Conservation (phyloP, 305 asterid species). For the Solanum hybrid region DNA sequence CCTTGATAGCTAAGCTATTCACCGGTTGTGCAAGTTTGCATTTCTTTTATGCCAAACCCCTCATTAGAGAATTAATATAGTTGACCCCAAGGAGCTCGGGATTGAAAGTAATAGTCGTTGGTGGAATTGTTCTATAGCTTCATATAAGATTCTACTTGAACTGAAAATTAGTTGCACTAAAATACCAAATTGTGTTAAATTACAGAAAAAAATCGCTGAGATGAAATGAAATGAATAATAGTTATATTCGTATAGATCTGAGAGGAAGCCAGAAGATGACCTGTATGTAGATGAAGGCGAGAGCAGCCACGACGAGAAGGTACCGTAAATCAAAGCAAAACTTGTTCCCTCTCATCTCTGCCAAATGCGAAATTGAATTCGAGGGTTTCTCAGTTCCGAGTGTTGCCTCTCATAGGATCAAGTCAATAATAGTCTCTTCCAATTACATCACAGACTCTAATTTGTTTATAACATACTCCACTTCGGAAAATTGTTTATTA, state of each 20-base stretch:
- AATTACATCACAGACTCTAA: not conserved
- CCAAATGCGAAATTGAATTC: not conserved
- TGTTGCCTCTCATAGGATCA: not conserved
- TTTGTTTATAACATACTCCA: too few relatives aligned
- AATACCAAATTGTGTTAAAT: not conserved
- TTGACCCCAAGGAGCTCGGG: not conserved
- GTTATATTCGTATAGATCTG: not conserved
- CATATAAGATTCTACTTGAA: not conserved
- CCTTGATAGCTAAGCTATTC: not conserved
- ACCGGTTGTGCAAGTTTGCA: not conserved
- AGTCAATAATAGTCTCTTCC: not conserved
- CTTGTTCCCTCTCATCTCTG: constrained; percentile 14
- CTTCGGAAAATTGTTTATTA: too few relatives aligned
- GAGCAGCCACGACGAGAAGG: constrained; percentile 56
- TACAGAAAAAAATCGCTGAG: not conserved
- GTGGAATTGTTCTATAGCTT: not conserved
- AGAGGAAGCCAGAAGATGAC: constrained; percentile 6
- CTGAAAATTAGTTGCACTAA: not conserved
- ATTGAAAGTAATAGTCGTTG: not conserved
- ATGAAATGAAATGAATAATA: not conserved
- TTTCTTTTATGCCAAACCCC: not conserved
- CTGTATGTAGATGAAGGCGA: constrained; percentile 88
- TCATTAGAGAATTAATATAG: not conserved
- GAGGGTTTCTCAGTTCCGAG: not conserved
- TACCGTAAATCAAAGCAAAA: constrained; percentile 66